These are phyloP conservation scores for Pichia kudriavzevii DNA, from an alignment of 1,139 yeast species.

Conservation along the genomic window DNA sequence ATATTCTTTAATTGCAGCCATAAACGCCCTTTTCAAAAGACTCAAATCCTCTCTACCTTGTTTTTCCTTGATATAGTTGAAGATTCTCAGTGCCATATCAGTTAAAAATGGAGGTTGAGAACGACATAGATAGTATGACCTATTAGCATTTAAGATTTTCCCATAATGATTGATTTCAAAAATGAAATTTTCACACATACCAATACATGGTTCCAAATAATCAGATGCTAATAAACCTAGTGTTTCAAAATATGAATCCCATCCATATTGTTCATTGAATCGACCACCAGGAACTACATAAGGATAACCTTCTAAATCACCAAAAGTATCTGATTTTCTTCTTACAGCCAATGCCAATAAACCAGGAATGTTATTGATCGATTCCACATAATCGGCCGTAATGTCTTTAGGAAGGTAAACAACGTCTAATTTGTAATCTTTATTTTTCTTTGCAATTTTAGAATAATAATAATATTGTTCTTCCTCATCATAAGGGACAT, in stretches of 20 bases:
- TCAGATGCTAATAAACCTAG: slow-evolving; percentile 72
- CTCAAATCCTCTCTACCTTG: slow-evolving; percentile 28
- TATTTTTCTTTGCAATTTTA: slow-evolving; percentile 45
- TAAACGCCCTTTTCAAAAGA: slow-evolving; percentile 55
- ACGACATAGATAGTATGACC: slow-evolving; percentile 84
- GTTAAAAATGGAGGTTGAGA: slow-evolving; percentile 98
- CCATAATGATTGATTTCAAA: slow-evolving; percentile 89
- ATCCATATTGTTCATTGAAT: slow-evolving; percentile 92
- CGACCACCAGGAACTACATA: slow-evolving; percentile 97
- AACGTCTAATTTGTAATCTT: slow-evolving; percentile 62
- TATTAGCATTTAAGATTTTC: slow-evolving; percentile 86
- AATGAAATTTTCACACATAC: slow-evolving; percentile 89
- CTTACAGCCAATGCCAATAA: slow-evolving; percentile 70
- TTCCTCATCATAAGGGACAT: slow-evolving; percentile 60
- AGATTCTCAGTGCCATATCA: slow-evolving; percentile 78
- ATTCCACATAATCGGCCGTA: slow-evolving; percentile 64
- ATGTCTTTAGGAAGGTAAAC: slow-evolving; percentile 59
- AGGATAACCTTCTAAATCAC: slow-evolving; percentile 57
- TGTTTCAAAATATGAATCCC: slow-evolving; percentile 96
- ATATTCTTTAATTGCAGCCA: slow-evolving; percentile 86
- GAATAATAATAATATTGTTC: slow-evolving; percentile 71
- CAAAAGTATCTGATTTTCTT: slow-evolving; percentile 27
- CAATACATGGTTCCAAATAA: slow-evolving; percentile 63
- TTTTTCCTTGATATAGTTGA: slow-evolving; percentile 41
- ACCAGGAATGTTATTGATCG: slow-evolving; percentile 81